Conservation (phyloP, 2,329 filamentous ascomycete genomes). For the Xylariales sp. region DNA sequence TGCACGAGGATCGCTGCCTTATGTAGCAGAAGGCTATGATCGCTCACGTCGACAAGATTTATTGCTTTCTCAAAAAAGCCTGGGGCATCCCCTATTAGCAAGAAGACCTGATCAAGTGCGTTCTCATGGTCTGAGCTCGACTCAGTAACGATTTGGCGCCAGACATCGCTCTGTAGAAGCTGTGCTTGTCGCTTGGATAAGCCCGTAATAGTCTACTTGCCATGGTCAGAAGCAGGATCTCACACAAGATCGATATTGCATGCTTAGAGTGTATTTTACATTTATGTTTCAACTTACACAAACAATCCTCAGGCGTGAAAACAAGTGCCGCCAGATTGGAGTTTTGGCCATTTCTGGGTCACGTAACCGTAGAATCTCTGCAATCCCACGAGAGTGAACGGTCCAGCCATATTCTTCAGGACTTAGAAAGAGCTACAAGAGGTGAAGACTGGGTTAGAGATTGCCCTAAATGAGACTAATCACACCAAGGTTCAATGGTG, state of each 20-base stretch:
- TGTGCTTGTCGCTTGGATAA: constrained; percentile 11
- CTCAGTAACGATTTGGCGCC: constrained; percentile 12
- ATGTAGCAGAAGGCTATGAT: neutral
- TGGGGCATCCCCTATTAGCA: neutral
- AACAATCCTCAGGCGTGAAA: constrained; percentile 15
- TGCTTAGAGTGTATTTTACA: too few relatives aligned
- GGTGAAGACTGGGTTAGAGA: too few relatives aligned
- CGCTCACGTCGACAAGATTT: neutral
- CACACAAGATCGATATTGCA: too few relatives aligned
- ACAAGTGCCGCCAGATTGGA: constrained; percentile 14
- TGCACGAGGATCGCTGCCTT: neutral
- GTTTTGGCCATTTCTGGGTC: constrained; percentile 10
- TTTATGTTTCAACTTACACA: constrained; percentile 15
- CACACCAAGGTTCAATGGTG: too few relatives aligned
- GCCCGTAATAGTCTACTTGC: constrained; percentile 10
- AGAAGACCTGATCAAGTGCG: neutral
- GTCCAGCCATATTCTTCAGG: constrained; percentile 13
- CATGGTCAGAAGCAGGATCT: too few relatives aligned
- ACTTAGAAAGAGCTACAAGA: constrained; percentile 15
- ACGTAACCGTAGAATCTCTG: constrained; percentile 13
- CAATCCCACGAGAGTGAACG: constrained; percentile 12
- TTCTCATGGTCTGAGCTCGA: constrained; percentile 9
- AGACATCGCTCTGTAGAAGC: constrained; percentile 12
- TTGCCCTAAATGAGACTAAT: too few relatives aligned
- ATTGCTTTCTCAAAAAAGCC: neutral